Evolutionary conservation across 2,329 filamentous ascomycete species (phyloP), one percentile per base, ranked within the genome.

Genomic region (Lojkania enalia): DNA sequence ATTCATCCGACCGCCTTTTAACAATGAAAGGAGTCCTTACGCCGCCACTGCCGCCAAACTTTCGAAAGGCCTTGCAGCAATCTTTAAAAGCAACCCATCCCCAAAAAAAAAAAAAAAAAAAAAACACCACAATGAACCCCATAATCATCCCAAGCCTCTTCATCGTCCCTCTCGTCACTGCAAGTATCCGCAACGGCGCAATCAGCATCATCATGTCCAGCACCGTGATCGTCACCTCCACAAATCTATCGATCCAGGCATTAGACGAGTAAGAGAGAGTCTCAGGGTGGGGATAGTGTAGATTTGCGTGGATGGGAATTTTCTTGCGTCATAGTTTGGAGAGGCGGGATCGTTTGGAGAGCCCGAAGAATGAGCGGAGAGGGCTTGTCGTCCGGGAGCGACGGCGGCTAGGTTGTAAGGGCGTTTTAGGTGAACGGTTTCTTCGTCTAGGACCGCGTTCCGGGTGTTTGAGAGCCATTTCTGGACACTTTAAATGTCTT

Each of bases 201-300:
- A 54, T 49, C 7, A 51, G 40, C 45, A 54, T 54, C 4, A 39
- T 27, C 51, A 54, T 49, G 7, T 48, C 48, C 3, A 49, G 16
- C 4, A 45, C 6, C 2, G 42, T 46, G 18, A 49, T 48, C 1
- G 33, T 29, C 4, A 36, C 20, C 9, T 12, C 35, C 2, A 51
- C 20, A 27, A 39, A 44, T 5, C 15, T 11, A n/a, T 52, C 48
- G 16, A 51, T 47, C 3, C 51, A 39, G 5, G 23, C 16, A 37
- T 54, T 40, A 21, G 35, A 49, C 4, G 23, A 27, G 23, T 49
- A 54, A 21, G 51, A 39, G 2, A 45, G 20, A 12, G 19, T 31
- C 13, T 51, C 36, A 5, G 32, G 31, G 20, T 42, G 23, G 9
- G 45, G 40, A 33, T 40, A 35, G 4, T 29, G 20, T 14, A 35